Conservation (phyloP, 805 yeast species). For the Saccharomycopsis amapae region DNA sequence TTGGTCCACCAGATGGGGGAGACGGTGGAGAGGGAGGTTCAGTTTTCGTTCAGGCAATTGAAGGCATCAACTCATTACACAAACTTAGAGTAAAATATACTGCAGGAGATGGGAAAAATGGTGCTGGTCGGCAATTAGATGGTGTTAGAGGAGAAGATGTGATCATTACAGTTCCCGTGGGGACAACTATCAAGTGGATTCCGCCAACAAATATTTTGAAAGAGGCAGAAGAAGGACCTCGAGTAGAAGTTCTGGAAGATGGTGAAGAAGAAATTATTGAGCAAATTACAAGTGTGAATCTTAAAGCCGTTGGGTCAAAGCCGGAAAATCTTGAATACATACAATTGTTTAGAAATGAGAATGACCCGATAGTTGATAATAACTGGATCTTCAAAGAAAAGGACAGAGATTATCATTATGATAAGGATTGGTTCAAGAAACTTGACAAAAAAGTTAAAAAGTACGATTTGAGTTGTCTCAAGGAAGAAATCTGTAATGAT, state of each 20-base stretch:
- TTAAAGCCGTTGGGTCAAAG: conserved; percentile 29
- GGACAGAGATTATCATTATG: conserved; percentile 61
- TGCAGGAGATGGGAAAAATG: conserved; percentile 67
- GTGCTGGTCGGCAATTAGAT: conserved; percentile 70
- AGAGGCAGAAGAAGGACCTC: conserved; percentile 23
- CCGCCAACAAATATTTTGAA: conserved; percentile 56
- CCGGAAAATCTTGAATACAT: conserved; percentile 30
- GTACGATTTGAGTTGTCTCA: conserved; percentile 52
- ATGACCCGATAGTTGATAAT: conserved; percentile 46
- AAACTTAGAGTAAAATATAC: conserved; percentile 57
- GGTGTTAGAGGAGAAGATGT: conserved; percentile 82
- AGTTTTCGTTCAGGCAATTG: conserved; percentile 74
- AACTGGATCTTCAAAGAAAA: conserved; percentile 89
- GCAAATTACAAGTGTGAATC: conserved; percentile 22
- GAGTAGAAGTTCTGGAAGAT: conserved; percentile 15
- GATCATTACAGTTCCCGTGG: conserved; percentile 81
- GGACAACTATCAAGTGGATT: conserved; percentile 81
- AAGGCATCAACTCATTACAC: conserved; percentile 64
- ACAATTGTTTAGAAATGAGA: conserved; percentile 60
- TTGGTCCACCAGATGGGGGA: conserved; percentile 98
- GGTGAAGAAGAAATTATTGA: conserved; percentile 25
- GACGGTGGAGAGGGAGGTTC: conserved; percentile 95
- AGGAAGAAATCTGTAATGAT: conserved; percentile 56
- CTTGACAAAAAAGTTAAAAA: conserved; percentile 56
- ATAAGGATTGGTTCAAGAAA: conserved; percentile 57